These are phyloP conservation scores for Calonectria henricotiae DNA, from an alignment of 2,329 filamentous ascomycete species.

Conservation along the genomic window DNA sequence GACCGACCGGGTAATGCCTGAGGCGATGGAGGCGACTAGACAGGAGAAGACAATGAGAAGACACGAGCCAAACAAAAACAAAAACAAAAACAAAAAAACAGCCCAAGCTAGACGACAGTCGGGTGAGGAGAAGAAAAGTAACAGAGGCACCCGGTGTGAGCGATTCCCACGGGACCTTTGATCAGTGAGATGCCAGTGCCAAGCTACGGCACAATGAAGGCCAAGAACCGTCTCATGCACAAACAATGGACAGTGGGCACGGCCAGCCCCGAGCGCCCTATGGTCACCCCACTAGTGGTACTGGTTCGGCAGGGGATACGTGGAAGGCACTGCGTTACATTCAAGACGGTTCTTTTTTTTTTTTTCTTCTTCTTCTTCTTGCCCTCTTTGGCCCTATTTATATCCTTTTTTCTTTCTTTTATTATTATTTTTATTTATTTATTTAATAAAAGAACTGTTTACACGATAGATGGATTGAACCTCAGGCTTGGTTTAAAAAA, in stretches of 20 bases:
- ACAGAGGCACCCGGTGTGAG: no score
- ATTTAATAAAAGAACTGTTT: no score
- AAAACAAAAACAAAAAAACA: no score
- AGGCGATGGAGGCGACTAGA: background rate
- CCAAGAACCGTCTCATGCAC: background rate
- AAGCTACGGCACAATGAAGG: no score
- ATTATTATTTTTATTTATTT: no score
- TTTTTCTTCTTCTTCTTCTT: background rate
- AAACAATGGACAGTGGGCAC: conserved; percentile 5
- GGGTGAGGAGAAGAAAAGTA: background rate
- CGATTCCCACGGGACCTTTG: background rate
- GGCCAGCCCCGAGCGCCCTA: conserved; percentile 24
- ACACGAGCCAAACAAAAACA: background rate
- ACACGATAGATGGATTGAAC: no score
- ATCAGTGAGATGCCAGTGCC: background rate
- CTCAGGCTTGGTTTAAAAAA: no score
- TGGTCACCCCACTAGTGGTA: background rate
- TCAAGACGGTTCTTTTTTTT: background rate
- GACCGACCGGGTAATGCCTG: background rate
- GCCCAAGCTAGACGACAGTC: background rate
- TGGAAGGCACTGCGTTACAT: background rate
- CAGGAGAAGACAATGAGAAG: background rate
- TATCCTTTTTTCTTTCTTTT: no score
- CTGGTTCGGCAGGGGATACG: background rate
- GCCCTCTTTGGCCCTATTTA: no score